Percentiles rank a stretch among this genome's conserved stretches.
These are phyloP conservation scores for Sphaerobolus stellatus DNA, from an alignment of 1,284 basidiomycete genomes.

Conservation along the genomic window DNA sequence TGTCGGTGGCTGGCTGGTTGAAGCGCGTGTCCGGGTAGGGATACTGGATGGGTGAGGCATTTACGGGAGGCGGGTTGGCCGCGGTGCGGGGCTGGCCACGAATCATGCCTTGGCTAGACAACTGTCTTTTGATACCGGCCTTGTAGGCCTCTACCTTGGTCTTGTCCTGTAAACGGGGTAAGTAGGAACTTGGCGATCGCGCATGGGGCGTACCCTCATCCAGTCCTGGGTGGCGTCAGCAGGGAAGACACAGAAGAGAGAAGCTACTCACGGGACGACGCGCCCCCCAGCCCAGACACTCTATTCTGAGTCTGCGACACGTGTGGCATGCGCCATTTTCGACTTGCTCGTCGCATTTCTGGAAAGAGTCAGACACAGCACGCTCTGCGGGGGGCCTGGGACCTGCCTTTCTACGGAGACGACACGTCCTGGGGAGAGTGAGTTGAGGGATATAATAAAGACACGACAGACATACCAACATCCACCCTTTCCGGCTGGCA, in stretches of 20 bases:
- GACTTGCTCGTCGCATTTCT: constrained; percentile 84
- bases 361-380: constrained; percentile 14
- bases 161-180: constrained; percentile 58
- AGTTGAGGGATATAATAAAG: constrained; percentile 2
- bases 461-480: constrained; percentile 58
- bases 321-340: constrained; percentile 76
- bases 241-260: neutral
- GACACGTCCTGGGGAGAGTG: constrained; percentile 62
- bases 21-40: constrained; percentile 2
- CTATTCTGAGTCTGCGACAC: constrained; percentile 70
- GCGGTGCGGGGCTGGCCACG: constrained; percentile 71
- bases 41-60: constrained; percentile 6
- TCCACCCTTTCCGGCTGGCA: constrained; percentile 53
- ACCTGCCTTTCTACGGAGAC: constrained; percentile 70
- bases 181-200: constrained; percentile 12
- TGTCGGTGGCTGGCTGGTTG: constrained; percentile 20
- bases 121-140: constrained; percentile 76
- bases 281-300: constrained; percentile 78
- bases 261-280: constrained; percentile 49
- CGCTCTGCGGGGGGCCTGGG: neutral
- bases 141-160: constrained; percentile 78
- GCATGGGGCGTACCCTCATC: constrained; percentile 65
- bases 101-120: constrained; percentile 72
- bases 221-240: constrained; percentile 46
- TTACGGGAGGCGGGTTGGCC: constrained; percentile 25